phyloP scores from a whole-genome alignment of 306 rosid species.

The Vicia villosa region DNA sequence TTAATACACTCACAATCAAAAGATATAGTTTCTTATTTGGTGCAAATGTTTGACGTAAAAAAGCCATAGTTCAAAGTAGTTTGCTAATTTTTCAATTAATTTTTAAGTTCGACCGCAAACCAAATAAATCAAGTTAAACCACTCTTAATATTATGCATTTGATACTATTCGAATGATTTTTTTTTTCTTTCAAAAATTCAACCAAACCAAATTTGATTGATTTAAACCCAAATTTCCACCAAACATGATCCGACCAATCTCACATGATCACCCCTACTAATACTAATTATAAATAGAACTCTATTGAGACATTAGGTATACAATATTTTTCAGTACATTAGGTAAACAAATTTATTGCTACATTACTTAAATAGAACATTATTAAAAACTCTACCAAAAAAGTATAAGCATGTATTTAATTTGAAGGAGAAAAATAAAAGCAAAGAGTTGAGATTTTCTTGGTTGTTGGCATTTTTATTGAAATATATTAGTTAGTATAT shows the following conservation, averaged over 20 bases:
- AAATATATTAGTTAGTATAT: background rate
- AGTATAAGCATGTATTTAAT: background rate
- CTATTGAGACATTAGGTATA: background rate
- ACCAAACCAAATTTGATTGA: background rate
- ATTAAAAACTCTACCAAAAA: background rate
- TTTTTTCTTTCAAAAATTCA: background rate
- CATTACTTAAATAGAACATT: background rate
- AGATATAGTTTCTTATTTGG: too few species aligned
- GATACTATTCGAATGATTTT: too few species aligned
- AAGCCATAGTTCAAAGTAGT: too few species aligned
- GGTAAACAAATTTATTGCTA: background rate
- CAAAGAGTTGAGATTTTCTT: slow-evolving; percentile 5
- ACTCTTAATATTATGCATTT: too few species aligned
- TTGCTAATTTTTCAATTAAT: too few species aligned
- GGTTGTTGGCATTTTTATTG: slow-evolving; percentile 18
- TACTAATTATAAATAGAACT: background rate
- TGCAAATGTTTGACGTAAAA: too few species aligned
- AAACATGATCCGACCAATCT: background rate
- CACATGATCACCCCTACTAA: background rate
- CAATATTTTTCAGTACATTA: background rate
- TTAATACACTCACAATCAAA: too few species aligned
- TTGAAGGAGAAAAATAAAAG: background rate
- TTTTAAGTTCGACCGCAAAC: too few species aligned
- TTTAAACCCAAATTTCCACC: background rate
- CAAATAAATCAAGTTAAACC: too few species aligned